Evolutionary conservation across 306 rosid genomes (phyloP).

Genomic region (Abrus precatorius): DNA sequence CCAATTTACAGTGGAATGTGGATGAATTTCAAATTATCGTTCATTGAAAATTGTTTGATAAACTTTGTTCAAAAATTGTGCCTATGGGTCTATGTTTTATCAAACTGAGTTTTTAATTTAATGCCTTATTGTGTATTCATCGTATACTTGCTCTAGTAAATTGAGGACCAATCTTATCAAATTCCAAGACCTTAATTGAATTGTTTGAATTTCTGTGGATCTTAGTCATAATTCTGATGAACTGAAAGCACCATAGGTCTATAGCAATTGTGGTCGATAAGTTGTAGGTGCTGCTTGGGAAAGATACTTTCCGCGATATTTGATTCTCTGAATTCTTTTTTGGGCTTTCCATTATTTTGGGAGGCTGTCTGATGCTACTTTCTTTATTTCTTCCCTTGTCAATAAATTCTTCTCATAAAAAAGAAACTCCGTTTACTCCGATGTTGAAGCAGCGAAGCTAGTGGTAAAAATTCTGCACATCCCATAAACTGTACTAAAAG

Average conservation of each 20-base stretch:
- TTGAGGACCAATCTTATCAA: not conserved
- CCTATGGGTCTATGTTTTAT: constrained; percentile 1
- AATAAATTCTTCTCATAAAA: no score
- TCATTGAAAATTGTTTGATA: constrained; percentile 4
- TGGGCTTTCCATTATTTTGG: no score
- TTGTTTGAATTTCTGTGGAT: not conserved
- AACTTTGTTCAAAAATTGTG: constrained; percentile 4
- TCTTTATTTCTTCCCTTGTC: no score
- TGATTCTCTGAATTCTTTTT: no score
- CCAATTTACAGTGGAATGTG: constrained; percentile 22
- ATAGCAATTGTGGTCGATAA: not conserved
- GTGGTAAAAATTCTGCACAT: no score
- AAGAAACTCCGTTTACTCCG: no score
- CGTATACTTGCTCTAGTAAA: not conserved
- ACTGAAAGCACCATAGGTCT: not conserved
- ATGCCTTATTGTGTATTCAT: constrained; percentile 1
- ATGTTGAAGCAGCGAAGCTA: no score
- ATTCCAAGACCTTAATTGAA: not conserved
- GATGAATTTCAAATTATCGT: constrained; percentile 19
- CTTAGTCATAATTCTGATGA: not conserved
- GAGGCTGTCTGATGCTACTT: no score
- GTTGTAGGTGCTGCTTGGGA: constrained; percentile 14
- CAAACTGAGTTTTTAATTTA: not conserved
- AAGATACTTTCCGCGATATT: not conserved
- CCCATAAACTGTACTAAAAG: no score